These are phyloP conservation scores for Candida incommunis DNA, from an alignment of 805 yeast genomes.

Conservation along the genomic window DNA sequence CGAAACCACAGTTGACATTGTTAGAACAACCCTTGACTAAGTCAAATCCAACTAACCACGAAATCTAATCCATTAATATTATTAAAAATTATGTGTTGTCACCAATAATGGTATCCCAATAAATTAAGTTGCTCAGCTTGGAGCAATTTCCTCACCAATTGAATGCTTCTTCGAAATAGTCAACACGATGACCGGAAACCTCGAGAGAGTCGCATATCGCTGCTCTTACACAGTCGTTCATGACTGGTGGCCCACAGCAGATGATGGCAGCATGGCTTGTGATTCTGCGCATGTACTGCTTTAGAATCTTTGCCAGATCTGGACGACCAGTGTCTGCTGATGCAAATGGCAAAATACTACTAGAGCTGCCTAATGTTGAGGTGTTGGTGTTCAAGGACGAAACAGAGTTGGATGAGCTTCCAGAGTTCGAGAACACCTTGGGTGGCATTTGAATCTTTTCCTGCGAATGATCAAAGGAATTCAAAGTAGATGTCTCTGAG, in stretches of 20 bases:
- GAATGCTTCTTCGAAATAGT: constrained; percentile 24
- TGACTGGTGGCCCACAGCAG: constrained; percentile 45
- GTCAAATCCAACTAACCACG: too few species aligned
- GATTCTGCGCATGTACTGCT: constrained; percentile 9
- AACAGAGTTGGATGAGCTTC: not conserved
- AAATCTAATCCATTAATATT: too few species aligned
- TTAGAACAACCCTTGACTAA: constrained; percentile 9
- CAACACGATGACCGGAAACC: constrained; percentile 15
- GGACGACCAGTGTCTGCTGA: constrained; percentile 13
- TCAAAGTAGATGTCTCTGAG: not conserved
- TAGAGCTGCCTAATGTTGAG: not conserved
- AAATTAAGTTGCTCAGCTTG: too few species aligned
- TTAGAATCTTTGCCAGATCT: constrained; percentile 6
- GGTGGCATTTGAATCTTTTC: not conserved
- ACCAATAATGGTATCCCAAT: too few species aligned
- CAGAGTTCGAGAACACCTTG: not conserved
- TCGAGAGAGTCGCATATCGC: constrained; percentile 16
- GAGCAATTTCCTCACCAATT: constrained; percentile 22
- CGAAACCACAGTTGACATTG: constrained; percentile 25
- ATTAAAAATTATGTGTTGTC: not conserved
- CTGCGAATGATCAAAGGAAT: not conserved
- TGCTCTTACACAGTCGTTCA: constrained; percentile 43
- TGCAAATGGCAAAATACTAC: constrained; percentile 1
- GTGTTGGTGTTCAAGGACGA: not conserved
- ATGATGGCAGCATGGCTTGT: constrained; percentile 34